Percentiles rank a stretch among this genome's conserved stretches.
Evolutionary conservation across 2,329 filamentous ascomycete genomes (phyloP).

Genomic region (Fusarium pseudocircinatum): DNA sequence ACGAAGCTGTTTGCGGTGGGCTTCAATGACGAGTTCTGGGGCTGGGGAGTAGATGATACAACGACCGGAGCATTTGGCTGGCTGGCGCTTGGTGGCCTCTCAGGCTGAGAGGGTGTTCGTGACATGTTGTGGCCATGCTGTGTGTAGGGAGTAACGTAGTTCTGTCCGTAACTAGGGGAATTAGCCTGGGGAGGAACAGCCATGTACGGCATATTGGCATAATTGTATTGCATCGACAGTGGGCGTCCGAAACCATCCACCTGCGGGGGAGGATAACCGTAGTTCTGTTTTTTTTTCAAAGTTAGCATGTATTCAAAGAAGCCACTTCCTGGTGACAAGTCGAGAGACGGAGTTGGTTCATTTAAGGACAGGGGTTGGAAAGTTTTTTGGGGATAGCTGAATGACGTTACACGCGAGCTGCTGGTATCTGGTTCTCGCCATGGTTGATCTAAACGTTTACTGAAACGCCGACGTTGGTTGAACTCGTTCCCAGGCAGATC

Average conservation of each 20-base stretch:
- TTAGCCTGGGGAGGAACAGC: slow-evolving; percentile 52
- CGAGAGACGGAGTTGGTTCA: slow-evolving; percentile 51
- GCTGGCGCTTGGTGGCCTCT: slow-evolving; percentile 72
- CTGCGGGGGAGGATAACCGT: slow-evolving; percentile 60
- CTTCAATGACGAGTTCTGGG: slow-evolving; percentile 69
- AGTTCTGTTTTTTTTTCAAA: slow-evolving; percentile 72
- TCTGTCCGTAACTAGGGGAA: slow-evolving; percentile 61
- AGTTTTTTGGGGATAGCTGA: slow-evolving; percentile 23
- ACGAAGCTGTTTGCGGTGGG: slow-evolving; percentile 56
- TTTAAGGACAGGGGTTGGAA: slow-evolving; percentile 13
- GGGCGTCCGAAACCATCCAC: slow-evolving; percentile 53
- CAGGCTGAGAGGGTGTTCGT: slow-evolving; percentile 82
- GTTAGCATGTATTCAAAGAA: slow-evolving; percentile 81
- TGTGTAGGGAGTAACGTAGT: slow-evolving; percentile 54
- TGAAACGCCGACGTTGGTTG: slow-evolving; percentile 54
- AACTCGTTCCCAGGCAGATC: slow-evolving; percentile 48
- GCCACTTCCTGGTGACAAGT: slow-evolving; percentile 75
- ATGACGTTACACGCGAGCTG: slow-evolving; percentile 35
- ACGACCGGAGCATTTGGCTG: slow-evolving; percentile 67
- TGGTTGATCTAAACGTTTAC: slow-evolving; percentile 56
- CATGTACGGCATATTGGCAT: slow-evolving; percentile 63
- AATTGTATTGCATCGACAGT: slow-evolving; percentile 54
- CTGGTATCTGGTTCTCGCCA: slow-evolving; percentile 43
- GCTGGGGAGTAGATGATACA: slow-evolving; percentile 70
- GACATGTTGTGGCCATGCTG: slow-evolving; percentile 78